phyloP scores from a whole-genome alignment of 495 filamentous ascomycete genomes.

The Jackrogersella minutella region DNA sequence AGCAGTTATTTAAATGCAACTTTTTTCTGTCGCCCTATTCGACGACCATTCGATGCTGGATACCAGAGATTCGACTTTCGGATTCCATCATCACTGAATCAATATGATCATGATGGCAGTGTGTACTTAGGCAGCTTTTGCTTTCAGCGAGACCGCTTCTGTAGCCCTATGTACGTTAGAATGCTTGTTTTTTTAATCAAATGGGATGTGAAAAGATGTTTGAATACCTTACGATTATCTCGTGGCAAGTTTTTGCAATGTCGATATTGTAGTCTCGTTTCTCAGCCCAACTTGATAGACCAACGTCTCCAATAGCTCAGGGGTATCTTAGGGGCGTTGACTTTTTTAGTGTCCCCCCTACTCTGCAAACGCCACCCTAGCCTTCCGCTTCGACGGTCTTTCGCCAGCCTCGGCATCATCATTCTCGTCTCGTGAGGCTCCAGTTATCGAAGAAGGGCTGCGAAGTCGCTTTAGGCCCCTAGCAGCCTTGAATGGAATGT shows the following conservation, averaged over 20 bases:
- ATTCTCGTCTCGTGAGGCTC: not conserved
- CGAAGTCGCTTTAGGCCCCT: constrained; percentile 27
- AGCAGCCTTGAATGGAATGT: constrained; percentile 1
- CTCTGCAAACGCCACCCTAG: constrained; percentile 21
- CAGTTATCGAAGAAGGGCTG: constrained; percentile 2
- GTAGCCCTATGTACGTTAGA: not conserved
- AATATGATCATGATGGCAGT: not conserved
- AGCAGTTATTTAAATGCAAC: not conserved
- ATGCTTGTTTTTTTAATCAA: not conserved
- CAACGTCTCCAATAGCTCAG: no score
- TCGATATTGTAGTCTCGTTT: not conserved
- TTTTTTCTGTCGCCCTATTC: not conserved
- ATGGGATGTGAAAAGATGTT: not conserved
- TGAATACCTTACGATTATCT: constrained; percentile 3
- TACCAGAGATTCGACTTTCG: no score
- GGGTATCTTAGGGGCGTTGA: not conserved
- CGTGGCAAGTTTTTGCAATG: not conserved
- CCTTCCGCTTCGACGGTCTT: constrained; percentile 4
- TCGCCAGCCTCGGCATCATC: not conserved
- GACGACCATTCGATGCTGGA: not conserved
- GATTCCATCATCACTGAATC: no score
- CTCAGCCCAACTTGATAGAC: not conserved
- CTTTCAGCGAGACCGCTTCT: not conserved
- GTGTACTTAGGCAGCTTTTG: not conserved
- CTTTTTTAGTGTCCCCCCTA: not conserved